These are phyloP conservation scores for Rhododendron mucronatum DNA, from an alignment of 148 eudicot genomes.

Conservation along the genomic window DNA sequence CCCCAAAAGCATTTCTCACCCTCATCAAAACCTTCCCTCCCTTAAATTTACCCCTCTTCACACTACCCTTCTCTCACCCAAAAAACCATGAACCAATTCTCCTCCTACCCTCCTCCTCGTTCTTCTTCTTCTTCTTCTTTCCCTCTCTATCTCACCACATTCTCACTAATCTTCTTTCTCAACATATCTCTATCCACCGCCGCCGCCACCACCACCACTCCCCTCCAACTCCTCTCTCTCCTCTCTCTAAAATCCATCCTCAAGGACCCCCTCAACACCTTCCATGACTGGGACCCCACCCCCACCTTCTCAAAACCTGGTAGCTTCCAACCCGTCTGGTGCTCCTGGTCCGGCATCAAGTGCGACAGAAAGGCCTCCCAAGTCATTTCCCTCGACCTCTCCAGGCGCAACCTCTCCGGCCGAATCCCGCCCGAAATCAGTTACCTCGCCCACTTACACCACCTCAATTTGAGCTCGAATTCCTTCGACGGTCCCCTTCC, in stretches of 20 bases:
- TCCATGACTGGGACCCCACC: conserved; percentile 58
- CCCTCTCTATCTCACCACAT: conserved; percentile 8
- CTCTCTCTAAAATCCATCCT: conserved; percentile 66
- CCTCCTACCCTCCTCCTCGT: background rate
- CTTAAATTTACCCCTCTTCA: conserved; percentile 45
- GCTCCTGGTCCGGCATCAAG: conserved; percentile 75
- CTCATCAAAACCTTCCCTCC: conserved; percentile 33
- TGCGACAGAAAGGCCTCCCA: conserved; percentile 35
- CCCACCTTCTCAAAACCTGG: conserved; percentile 18
- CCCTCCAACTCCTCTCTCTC: conserved; percentile 45
- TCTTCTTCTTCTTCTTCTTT: conserved; percentile 4
- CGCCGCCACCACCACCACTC: conserved; percentile 9
- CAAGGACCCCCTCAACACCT: conserved; percentile 53
- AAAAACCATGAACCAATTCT: conserved; percentile 37
- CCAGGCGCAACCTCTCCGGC: conserved; percentile 68
- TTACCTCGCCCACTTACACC: conserved; percentile 35
- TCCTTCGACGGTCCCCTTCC: conserved; percentile 48
- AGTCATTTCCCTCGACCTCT: conserved; percentile 57
- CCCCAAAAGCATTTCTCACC: conserved; percentile 47
- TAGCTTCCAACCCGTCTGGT: conserved; percentile 39
- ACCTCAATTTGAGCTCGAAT: conserved; percentile 61
- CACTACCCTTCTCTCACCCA: conserved; percentile 16
- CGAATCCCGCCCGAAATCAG: conserved; percentile 38
- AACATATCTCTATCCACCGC: background rate
- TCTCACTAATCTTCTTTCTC: conserved; percentile 7